phyloP scores from a whole-genome alignment of 139 green algal genomes.

The Chlorella sp. region DNA sequence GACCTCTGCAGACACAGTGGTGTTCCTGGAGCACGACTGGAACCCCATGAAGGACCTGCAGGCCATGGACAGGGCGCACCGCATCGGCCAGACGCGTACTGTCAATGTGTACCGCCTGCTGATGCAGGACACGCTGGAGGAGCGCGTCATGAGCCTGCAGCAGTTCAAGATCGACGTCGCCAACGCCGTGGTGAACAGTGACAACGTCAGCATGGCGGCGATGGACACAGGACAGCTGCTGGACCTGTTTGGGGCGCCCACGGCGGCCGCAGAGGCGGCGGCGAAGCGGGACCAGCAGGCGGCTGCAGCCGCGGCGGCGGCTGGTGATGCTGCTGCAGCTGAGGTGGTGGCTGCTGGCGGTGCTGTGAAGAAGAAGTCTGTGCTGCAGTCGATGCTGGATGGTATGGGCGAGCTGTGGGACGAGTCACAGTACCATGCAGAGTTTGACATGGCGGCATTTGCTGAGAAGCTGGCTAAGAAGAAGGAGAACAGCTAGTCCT shows the following conservation, averaged over 20 bases:
- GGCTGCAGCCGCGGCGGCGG: background rate
- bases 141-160: slow-evolving; percentile 87
- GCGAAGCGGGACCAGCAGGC: background rate
- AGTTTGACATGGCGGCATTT: slow-evolving; percentile 80
- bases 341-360: too few species aligned
- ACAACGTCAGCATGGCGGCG: slow-evolving; percentile 55
- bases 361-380: background rate
- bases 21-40: slow-evolving; percentile 99
- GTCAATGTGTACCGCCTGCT: slow-evolving; percentile 96
- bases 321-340: too few species aligned
- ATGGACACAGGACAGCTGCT: slow-evolving; percentile 71
- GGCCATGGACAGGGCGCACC: slow-evolving; percentile 96
- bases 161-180: slow-evolving; percentile 94
- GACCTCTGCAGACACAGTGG: slow-evolving; percentile 91
- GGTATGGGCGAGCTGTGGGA: slow-evolving; percentile 80
- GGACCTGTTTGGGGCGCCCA: slow-evolving; percentile 48
- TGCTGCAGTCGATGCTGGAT: slow-evolving; percentile 60
- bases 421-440: slow-evolving; percentile 78
- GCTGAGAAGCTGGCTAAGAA: slow-evolving; percentile 54
- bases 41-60: slow-evolving; percentile 97
- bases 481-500: too few species aligned
- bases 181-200: slow-evolving; percentile 63
- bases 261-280: too few species aligned
- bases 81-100: slow-evolving; percentile 86
- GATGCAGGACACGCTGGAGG: slow-evolving; percentile 63